Base-by-base conservation (phyloP, 23 red algal genomes). In the Gracilaria caudata region DNA sequence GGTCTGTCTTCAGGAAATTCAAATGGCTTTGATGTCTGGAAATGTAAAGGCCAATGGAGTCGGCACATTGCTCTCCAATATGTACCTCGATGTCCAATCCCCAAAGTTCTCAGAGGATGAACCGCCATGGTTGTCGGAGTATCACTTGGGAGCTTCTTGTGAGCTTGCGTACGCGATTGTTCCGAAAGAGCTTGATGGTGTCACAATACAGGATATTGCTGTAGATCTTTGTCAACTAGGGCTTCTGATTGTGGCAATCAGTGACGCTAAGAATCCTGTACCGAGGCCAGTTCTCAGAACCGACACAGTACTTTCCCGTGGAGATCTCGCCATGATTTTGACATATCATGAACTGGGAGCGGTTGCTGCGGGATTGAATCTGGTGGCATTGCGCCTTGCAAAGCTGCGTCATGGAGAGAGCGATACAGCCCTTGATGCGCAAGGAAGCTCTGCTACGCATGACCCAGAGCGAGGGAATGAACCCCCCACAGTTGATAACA, bases 1-100 rank as follows among this genome's bases (percentile, higher is more conserved):
- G 21, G 72, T 93, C 35, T 93, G 90, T 72, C 71, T 93, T 29
- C 90, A 93, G 73, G 80, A 85, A 32, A 86, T 93, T 46, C 90
- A 86, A 10, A 86, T 86, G 80, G 82, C 90, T 14, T 75, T 93
- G 29, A 85, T 93, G 58, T 60, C 90, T 39, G 90, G 74, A 68
- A 84, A 93, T 63, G 56, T 93, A 26, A 75, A 55, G 16, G 80
- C 65, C 0, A 93, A 93, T 61, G 90, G 90, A 17, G 44, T 87
- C 26, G 80, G 70, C 12, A 93, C 90, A 8, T 56, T 93, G 57
- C 53, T 93, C n/a, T 86, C 90, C 19, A 93, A 93, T 55, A 80
- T 85, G 81, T 77, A 86, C 30, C 90, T 93, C 11, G 90, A 93
- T 40, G 75, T 93, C 4, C 90, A 78, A 26, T 47, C 44, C 30